Conservation (phyloP, 2,329 filamentous ascomycete genomes). For the Juglanconis juglandina region DNA sequence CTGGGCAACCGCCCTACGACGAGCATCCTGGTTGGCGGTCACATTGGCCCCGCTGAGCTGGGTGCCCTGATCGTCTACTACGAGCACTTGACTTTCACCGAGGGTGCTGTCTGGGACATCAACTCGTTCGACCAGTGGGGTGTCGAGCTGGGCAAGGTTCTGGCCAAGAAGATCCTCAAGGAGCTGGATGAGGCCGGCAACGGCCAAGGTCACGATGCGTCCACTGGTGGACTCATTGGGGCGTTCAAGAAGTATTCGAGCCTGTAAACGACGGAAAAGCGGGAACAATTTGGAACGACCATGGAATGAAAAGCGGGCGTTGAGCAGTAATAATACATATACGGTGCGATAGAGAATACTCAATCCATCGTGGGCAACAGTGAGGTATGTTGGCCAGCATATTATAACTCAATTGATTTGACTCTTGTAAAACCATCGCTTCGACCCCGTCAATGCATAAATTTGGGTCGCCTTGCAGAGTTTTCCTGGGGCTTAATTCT, state of each 20-base stretch:
- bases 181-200: slow-evolving; percentile 80
- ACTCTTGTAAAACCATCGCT: background rate
- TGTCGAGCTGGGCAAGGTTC: slow-evolving; percentile 92
- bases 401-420: background rate
- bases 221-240: slow-evolving; percentile 83
- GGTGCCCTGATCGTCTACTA: slow-evolving; percentile 98
- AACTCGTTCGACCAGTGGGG: slow-evolving; percentile 99
- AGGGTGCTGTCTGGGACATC: slow-evolving; percentile 98
- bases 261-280: slow-evolving; percentile 32
- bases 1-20: slow-evolving; percentile 95
- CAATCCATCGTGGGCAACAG: background rate
- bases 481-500: too few relatives aligned
- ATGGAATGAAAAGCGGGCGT: background rate
- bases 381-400: background rate
- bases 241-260: slow-evolving; percentile 78
- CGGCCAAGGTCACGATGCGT: slow-evolving; percentile 74
- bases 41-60: slow-evolving; percentile 90
- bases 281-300: background rate
- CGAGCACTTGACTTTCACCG: slow-evolving; percentile 96
- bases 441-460: too few relatives aligned
- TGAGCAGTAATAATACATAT: slow-evolving; percentile 1
- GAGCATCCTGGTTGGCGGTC: slow-evolving; percentile 81
- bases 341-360: background rate
- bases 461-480: too few relatives aligned
- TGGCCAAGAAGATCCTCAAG: slow-evolving; percentile 85